These are phyloP conservation scores for Alternaria gansuensis DNA, from an alignment of 2,329 filamentous ascomycete species.

Conservation along the genomic window DNA sequence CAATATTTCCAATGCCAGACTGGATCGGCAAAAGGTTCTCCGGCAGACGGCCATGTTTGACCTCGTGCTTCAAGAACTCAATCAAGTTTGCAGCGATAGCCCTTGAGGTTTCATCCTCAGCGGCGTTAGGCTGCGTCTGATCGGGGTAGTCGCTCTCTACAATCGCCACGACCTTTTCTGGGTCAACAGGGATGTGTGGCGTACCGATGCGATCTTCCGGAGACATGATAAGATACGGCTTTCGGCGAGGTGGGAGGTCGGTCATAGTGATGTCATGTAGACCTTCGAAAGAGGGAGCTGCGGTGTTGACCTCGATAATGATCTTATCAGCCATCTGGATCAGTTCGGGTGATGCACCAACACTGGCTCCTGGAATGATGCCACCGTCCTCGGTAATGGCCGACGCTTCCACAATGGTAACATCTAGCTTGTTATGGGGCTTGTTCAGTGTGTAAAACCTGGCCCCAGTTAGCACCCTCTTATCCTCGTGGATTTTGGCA, in stretches of 20 bases:
- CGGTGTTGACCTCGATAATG: slow-evolving; percentile 91
- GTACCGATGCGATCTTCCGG: slow-evolving; percentile 88
- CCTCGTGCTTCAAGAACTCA: slow-evolving; percentile 87
- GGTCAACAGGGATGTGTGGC: slow-evolving; percentile 82
- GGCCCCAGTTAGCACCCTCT: slow-evolving; percentile 12
- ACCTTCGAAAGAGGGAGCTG: slow-evolving; percentile 81
- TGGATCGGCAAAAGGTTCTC: slow-evolving; percentile 80
- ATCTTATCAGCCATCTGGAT: slow-evolving; percentile 93
- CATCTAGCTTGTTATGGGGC: slow-evolving; percentile 76
- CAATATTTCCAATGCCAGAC: slow-evolving; percentile 91
- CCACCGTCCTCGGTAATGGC: slow-evolving; percentile 89
- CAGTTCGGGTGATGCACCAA: slow-evolving; percentile 85
- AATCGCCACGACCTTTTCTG: slow-evolving; percentile 83
- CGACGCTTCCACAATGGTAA: slow-evolving; percentile 84
- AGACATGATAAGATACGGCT: slow-evolving; percentile 85
- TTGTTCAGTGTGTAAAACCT: slow-evolving; percentile 86
- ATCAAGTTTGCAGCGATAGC: slow-evolving; percentile 82
- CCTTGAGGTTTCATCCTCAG: slow-evolving; percentile 75
- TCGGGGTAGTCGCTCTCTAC: slow-evolving; percentile 87
- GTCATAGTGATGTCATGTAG: slow-evolving; percentile 91
- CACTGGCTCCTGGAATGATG: slow-evolving; percentile 85
- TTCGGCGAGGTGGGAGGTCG: slow-evolving; percentile 80
- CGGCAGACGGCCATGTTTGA: slow-evolving; percentile 78
- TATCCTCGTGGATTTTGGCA: background rate
- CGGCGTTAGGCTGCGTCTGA: slow-evolving; percentile 75